A percentile compares a stretch with the other conserved stretches of the same genome.
These are phyloP conservation scores for Metschnikowia cerradonensis DNA, from an alignment of 805 yeast genomes.

Conservation along the genomic window DNA sequence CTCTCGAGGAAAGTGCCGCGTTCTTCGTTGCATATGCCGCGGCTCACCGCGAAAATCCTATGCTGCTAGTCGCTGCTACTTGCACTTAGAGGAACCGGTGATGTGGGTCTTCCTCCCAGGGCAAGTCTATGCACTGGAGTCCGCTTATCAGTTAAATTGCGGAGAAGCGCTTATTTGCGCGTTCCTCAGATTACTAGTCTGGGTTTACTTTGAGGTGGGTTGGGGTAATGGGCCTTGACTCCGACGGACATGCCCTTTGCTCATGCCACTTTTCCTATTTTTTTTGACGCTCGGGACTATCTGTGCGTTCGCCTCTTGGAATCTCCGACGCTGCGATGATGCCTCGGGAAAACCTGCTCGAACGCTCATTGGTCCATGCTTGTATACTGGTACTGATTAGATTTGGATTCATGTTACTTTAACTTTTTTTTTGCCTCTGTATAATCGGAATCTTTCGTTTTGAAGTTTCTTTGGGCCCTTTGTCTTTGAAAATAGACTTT, in stretches of 20 bases:
- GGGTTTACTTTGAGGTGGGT: neutral
- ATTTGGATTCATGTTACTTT: neutral
- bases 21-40: constrained; percentile 3
- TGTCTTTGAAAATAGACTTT: too few relatives aligned
- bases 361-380: neutral
- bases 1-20: neutral
- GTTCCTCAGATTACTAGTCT: neutral
- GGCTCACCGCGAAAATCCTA: neutral
- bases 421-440: too few relatives aligned
- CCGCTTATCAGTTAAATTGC: neutral
- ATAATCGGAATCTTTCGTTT: too few relatives aligned
- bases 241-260: too few relatives aligned
- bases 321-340: neutral
- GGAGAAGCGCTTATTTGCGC: neutral
- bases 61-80: constrained; percentile 1
- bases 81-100: constrained; percentile 3
- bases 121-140: neutral
- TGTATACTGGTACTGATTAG: neutral
- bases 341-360: neutral
- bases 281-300: neutral
- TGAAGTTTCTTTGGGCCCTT: too few relatives aligned
- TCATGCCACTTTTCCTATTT: neutral
- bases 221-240: too few relatives aligned
- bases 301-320: constrained; percentile 3
- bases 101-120: neutral